These are phyloP conservation scores for Aeschynomene evenia DNA, from an alignment of 306 rosid species.

Conservation along the genomic window DNA sequence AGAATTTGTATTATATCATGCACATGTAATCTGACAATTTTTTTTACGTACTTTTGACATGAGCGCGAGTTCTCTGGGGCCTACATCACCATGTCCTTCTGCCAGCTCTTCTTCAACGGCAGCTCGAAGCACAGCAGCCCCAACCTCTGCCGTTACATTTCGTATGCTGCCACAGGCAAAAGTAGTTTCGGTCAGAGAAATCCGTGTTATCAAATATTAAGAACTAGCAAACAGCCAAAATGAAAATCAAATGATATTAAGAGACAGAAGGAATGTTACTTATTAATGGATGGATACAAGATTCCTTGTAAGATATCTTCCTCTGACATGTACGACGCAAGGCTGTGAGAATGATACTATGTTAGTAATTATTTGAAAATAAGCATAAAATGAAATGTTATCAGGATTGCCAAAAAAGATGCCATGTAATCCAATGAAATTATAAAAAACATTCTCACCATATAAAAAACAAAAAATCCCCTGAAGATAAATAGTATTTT, in stretches of 20 bases:
- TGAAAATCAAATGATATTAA: conserved; percentile 1
- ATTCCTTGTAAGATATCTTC: conserved; percentile 73
- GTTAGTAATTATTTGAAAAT: conserved; percentile 39
- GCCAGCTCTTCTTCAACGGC: conserved; percentile 85
- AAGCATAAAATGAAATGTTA: not conserved
- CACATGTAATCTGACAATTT: not conserved
- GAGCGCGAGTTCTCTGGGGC: conserved; percentile 64
- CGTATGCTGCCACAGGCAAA: conserved; percentile 65
- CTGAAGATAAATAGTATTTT: not conserved
- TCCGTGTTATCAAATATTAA: conserved; percentile 7
- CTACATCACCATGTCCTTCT: conserved; percentile 78
- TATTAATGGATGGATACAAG: conserved; percentile 75
- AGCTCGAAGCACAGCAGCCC: conserved; percentile 84
- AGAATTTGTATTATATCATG: not conserved
- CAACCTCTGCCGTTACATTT: conserved; percentile 82
- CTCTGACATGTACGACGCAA: conserved; percentile 90
- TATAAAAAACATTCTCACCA: not conserved
- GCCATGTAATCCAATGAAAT: conserved; percentile 11
- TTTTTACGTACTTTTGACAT: conserved; percentile 81
- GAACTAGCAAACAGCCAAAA: conserved; percentile 8
- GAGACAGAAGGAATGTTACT: conserved; percentile 52
- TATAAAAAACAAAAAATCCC: not conserved
- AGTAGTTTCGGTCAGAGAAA: conserved; percentile 20
- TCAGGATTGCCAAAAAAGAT: not conserved
- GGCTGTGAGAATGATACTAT: conserved; percentile 58